phyloP scores from a whole-genome alignment of 495 filamentous ascomycete genomes.

The Penicillium coffeae region DNA sequence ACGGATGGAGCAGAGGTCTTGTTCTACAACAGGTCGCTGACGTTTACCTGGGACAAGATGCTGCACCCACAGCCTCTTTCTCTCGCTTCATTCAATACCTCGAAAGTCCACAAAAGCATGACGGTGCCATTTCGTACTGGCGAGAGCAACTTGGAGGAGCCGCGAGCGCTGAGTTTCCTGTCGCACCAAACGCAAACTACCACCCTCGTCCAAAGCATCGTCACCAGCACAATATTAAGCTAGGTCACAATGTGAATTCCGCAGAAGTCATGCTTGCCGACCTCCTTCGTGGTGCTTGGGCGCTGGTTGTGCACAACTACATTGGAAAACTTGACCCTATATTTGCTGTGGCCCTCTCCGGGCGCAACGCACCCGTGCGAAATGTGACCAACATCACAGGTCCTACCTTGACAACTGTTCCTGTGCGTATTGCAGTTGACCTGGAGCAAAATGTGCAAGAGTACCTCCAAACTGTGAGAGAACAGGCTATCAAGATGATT shows the following conservation, averaged over 20 bases:
- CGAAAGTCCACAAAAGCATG: background rate
- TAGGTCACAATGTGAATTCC: background rate
- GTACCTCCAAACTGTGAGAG: background rate
- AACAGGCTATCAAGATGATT: background rate
- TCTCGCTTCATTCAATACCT: background rate
- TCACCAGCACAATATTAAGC: background rate
- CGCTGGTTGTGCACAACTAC: background rate
- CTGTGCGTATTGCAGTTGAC: background rate
- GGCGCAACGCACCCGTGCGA: background rate
- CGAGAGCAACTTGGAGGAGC: background rate
- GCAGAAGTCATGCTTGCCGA: background rate
- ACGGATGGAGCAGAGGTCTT: background rate
- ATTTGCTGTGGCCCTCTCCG: background rate
- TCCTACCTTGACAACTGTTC: background rate
- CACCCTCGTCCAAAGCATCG: background rate
- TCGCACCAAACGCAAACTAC: background rate
- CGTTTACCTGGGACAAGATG: background rate
- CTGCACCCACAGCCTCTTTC: background rate
- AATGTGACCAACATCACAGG: background rate
- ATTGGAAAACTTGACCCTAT: background rate
- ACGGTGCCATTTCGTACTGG: background rate
- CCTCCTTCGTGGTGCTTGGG: background rate
- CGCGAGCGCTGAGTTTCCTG: background rate
- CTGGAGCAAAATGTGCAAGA: background rate
- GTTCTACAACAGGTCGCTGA: background rate